Conservation (phyloP, 495 filamentous ascomycete species). For the Bathelium albidoporum region DNA sequence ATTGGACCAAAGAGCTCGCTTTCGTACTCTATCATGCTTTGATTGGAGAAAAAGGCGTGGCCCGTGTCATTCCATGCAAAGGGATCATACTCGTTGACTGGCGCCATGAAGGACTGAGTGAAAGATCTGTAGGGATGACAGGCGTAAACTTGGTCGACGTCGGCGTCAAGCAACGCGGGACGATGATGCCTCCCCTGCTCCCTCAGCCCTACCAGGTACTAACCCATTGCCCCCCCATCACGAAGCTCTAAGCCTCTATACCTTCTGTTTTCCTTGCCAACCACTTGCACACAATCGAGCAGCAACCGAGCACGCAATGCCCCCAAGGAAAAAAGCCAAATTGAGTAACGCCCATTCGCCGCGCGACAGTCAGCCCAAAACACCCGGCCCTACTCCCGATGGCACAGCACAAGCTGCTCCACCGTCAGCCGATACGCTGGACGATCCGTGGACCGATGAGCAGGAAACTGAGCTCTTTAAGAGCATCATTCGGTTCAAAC, state of each 20-base stretch:
- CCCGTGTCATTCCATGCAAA: not conserved
- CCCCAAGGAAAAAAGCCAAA: conserved; percentile 15
- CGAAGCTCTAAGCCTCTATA: not conserved
- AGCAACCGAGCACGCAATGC: conserved; percentile 6
- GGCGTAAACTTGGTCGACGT: too few relatives aligned
- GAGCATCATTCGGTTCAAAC: conserved; percentile 83
- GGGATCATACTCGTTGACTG: not conserved
- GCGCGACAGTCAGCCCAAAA: conserved; percentile 13
- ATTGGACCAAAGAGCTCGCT: conserved; percentile 16
- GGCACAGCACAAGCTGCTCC: conserved; percentile 1
- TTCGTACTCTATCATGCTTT: not conserved
- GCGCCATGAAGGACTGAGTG: not conserved
- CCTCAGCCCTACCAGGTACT: not conserved
- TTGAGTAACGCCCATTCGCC: conserved; percentile 15
- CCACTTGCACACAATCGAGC: not conserved
- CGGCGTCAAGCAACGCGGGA: too few relatives aligned
- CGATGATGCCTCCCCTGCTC: too few relatives aligned
- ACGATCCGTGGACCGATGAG: conserved; percentile 87
- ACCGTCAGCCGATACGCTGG: conserved; percentile 29
- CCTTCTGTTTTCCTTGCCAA: not conserved
- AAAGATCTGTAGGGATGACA: not conserved
- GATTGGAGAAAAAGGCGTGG: not conserved
- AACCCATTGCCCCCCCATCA: not conserved
- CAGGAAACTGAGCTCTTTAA: conserved; percentile 89
- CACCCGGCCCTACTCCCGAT: conserved; percentile 5